phyloP scores from a whole-genome alignment of 83 land plant species.

The Thuja plicata region DNA sequence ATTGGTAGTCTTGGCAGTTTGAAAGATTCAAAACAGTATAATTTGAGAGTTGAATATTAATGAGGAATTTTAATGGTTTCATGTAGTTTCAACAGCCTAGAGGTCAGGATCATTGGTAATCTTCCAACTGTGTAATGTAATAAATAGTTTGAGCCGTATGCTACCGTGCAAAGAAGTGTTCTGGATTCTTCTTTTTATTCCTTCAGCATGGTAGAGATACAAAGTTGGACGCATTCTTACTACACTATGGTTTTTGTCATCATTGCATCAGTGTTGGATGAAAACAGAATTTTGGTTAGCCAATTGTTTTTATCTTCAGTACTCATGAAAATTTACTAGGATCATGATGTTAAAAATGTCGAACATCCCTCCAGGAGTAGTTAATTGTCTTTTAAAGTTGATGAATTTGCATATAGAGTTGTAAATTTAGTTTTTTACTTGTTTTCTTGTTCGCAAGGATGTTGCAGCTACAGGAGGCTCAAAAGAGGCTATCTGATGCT shows the following conservation, averaged over 20 bases:
- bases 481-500: conserved; percentile 12
- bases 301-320: background rate
- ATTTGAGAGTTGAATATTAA: background rate
- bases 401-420: background rate
- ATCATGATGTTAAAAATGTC: background rate
- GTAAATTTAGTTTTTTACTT: background rate
- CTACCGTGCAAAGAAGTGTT: background rate
- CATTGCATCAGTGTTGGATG: background rate
- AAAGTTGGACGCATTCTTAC: background rate
- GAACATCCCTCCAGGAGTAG: background rate
- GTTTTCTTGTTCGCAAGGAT: background rate
- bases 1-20: background rate
- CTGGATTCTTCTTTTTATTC: background rate
- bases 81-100: background rate
- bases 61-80: background rate
- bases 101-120: background rate
- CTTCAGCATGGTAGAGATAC: background rate
- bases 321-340: background rate
- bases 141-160: background rate
- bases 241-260: background rate
- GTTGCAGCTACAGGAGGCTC: conserved; percentile 12
- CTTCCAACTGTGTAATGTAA: background rate
- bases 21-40: background rate
- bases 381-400: background rate
- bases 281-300: background rate